phyloP scores from a whole-genome alignment of 768 basidiomycete genomes.

The Mycena floridula region DNA sequence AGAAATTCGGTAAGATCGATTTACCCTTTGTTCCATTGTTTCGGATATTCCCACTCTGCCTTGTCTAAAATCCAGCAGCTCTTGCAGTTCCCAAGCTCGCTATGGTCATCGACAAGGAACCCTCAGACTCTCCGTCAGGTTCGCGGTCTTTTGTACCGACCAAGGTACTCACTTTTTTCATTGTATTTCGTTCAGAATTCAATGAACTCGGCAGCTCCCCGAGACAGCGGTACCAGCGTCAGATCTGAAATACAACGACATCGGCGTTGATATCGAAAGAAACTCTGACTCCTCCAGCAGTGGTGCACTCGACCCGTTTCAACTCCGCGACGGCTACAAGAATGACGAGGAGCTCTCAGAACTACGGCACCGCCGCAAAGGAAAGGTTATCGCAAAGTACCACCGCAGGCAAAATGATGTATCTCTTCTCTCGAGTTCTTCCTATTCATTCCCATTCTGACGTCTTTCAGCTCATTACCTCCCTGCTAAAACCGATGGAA shows the following conservation, averaged over 20 bases:
- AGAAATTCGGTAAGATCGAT: not conserved
- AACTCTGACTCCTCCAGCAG: not conserved
- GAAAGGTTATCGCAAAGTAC: slow-evolving; percentile 50
- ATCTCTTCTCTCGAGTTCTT: not conserved
- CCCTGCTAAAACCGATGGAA: slow-evolving; percentile 88
- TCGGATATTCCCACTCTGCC: not conserved
- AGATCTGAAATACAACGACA: not conserved
- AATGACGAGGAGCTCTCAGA: slow-evolving; percentile 57
- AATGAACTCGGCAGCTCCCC: not conserved
- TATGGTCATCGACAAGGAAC: not conserved
- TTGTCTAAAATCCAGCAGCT: not conserved
- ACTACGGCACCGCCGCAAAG: slow-evolving; percentile 46
- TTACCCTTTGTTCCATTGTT: not conserved
- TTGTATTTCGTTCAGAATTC: not conserved
- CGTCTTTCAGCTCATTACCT: slow-evolving; percentile 62
- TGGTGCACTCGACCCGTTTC: not conserved
- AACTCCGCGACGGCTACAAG: slow-evolving; percentile 1
- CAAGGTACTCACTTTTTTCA: not conserved
- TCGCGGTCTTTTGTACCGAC: not conserved
- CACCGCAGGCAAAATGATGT: slow-evolving; percentile 73
- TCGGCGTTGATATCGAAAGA: not conserved
- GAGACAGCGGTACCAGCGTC: not conserved
- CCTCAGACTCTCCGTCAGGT: not conserved
- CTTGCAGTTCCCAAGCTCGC: not conserved
- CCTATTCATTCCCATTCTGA: slow-evolving; percentile 2